Conservation (phyloP, 2,329 filamentous ascomycete genomes). For the Lachnellula cervina region DNA sequence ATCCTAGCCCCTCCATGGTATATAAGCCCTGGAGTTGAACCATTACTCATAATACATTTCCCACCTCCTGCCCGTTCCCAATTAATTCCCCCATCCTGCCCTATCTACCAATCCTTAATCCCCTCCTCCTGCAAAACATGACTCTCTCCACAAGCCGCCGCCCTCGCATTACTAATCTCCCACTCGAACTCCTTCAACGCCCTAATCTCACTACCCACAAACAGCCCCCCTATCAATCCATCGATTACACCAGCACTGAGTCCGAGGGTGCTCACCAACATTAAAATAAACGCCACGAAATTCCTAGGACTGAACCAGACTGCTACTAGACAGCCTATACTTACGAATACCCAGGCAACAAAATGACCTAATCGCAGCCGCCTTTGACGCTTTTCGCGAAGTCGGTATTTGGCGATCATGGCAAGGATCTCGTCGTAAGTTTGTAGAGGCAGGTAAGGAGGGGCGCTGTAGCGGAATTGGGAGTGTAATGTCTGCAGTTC, state of each 20-base stretch:
- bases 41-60: too few relatives aligned
- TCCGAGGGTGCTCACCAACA: constrained; percentile 73
- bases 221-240: constrained; percentile 80
- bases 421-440: constrained; percentile 69
- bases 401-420: constrained; percentile 63
- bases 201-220: constrained; percentile 78
- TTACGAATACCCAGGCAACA: constrained; percentile 57
- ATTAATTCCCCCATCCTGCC: too few relatives aligned
- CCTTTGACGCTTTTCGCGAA: constrained; percentile 68
- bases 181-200: constrained; percentile 88
- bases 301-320: constrained; percentile 81
- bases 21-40: neutral
- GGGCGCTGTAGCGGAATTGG: constrained; percentile 19
- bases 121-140: constrained; percentile 20
- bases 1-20: neutral
- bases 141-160: constrained; percentile 27
- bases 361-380: constrained; percentile 72
- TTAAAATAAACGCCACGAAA: constrained; percentile 74
- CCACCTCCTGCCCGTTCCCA: too few relatives aligned
- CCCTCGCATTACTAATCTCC: constrained; percentile 71
- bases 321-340: constrained; percentile 70
- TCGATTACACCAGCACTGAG: constrained; percentile 74
- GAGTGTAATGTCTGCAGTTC: constrained; percentile 16
- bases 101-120: constrained; percentile 28
- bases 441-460: constrained; percentile 37